Evolutionary conservation across 179 eudicot genomes (phyloP), one percentile per base, ranked within the genome.

Genomic region (Gypsophila paniculata): DNA sequence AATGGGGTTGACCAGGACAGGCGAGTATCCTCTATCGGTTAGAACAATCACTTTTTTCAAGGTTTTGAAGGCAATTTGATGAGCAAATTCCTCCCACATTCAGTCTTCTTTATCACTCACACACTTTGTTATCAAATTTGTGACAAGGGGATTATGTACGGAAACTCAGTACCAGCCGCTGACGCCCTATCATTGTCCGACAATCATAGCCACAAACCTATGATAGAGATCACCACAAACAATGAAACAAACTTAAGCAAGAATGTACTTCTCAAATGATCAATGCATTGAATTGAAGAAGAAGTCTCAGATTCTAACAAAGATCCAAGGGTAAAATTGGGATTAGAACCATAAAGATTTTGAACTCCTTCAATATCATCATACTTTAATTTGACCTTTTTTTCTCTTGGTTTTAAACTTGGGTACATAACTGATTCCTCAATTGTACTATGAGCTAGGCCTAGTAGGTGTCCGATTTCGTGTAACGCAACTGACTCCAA

Each of bases 321-420:
- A 61, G 81, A 29, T 4, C 65, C 72, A 10, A 77, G 44, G 22
- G 76, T 87, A 61, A 89, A 91, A 36, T 89, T 84, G 17, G 95
- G 97, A 78, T 89, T 91, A 0, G 90, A 86, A 9, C 97, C 97
- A 75, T 91, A 91, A 48, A 91, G 82, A 61, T 78, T 73, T 75
- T 91, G 97, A 13, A 91, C 85, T 4, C 90, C 97, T 29, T 58
- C 76, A n/a, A 91, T 76, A 70, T 91, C 97, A 81, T 91, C 95
- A 46, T 80, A 38, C 80, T 61, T 81, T 73, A 91, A 72, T 2
- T 84, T 84, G 70, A 83, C 18, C 70, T 89, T 89, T 79, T 60
- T 82, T 44, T 79, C 74, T 59, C 95, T 89, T 3, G 97, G 90
- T 66, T 76, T 83, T 79, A 91, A 82, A 64, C 88, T 87, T 17